Conservation (phyloP, 2,329 filamentous ascomycete species). For the Zymoseptoria tritici region DNA sequence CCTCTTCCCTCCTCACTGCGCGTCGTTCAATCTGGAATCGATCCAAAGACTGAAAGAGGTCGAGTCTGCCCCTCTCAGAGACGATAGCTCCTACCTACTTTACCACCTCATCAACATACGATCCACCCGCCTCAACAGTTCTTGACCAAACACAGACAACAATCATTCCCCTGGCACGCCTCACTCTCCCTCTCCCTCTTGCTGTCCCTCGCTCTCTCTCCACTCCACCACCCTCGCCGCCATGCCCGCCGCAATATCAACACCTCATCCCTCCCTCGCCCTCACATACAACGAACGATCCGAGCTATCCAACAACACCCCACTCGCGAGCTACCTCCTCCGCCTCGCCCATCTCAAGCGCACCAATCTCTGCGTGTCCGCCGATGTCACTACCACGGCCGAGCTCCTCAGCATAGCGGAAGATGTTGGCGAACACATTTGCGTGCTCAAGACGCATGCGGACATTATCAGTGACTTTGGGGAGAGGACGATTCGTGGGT, state of each 20-base stretch:
- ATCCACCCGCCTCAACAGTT: background rate
- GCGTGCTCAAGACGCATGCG: constrained; percentile 54
- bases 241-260: constrained; percentile 9
- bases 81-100: background rate
- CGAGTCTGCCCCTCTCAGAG: background rate
- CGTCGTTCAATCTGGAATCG: background rate
- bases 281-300: constrained; percentile 41
- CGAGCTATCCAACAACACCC: constrained; percentile 34
- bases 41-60: background rate
- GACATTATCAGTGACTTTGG: constrained; percentile 57
- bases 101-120: background rate
- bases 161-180: background rate
- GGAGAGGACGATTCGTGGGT: constrained; percentile 44
- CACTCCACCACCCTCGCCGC: background rate
- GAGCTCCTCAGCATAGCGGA: constrained; percentile 50
- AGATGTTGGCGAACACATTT: constrained; percentile 54
- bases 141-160: background rate
- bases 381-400: constrained; percentile 50
- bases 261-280: constrained; percentile 34
- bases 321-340: constrained; percentile 43
- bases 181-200: background rate
- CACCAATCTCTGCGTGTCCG: constrained; percentile 49
- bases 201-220: background rate
- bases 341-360: constrained; percentile 44
- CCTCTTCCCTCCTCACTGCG: background rate